Evolutionary conservation across 2,329 filamentous ascomycete species (phyloP).

Genomic region (Raffaelea arxii): DNA sequence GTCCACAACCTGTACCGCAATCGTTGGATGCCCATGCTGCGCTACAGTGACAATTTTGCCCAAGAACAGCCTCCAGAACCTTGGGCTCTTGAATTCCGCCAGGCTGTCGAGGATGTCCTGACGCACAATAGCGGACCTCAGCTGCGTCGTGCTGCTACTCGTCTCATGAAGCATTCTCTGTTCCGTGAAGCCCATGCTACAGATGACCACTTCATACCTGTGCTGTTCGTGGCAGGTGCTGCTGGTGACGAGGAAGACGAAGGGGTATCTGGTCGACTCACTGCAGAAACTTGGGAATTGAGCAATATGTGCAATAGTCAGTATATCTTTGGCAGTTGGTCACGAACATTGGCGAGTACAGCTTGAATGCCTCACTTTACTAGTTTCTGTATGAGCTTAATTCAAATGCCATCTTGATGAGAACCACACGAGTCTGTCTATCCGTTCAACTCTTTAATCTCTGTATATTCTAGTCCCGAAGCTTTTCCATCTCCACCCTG

Average conservation of each 20-base stretch:
- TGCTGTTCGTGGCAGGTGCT: conserved; percentile 52
- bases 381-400: no score
- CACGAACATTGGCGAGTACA: no score
- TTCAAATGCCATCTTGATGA: no score
- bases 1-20: conserved; percentile 66
- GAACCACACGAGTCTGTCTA: no score
- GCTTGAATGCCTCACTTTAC: no score
- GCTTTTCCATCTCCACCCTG: no score
- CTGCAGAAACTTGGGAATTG: conserved; percentile 56
- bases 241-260: conserved; percentile 38
- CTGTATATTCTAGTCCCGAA: no score
- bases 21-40: conserved; percentile 53
- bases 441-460: no score
- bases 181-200: conserved; percentile 59
- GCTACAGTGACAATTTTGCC: conserved; percentile 53
- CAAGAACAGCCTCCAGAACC: conserved; percentile 47
- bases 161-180: conserved; percentile 58
- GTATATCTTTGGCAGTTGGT: conserved; percentile 41
- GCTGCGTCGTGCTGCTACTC: conserved; percentile 44
- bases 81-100: conserved; percentile 55
- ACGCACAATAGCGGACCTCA: conserved; percentile 34
- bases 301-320: conserved; percentile 56
- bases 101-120: conserved; percentile 53
- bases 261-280: conserved; percentile 28
- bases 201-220: conserved; percentile 61